Conservation (phyloP, 2,329 filamentous ascomycete genomes). For the Massarina eburnea region DNA sequence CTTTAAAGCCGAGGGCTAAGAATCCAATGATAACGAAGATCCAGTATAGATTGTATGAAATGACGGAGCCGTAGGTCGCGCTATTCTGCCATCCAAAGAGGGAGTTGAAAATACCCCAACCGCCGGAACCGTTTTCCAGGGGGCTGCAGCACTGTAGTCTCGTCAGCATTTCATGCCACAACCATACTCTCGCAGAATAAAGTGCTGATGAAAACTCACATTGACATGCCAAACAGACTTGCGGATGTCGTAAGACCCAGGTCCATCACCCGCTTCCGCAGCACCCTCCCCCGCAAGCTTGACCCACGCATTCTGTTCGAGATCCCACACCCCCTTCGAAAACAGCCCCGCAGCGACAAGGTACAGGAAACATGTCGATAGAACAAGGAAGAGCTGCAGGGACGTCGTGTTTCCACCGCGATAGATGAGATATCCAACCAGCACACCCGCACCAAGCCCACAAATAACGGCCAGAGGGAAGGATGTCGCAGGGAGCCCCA, state of each 20-base stretch:
- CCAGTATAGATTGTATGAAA: constrained; percentile 90
- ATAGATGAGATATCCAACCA: constrained; percentile 76
- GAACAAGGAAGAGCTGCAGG: constrained; percentile 76
- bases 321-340: constrained; percentile 73
- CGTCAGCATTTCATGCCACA: constrained; percentile 39
- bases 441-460: constrained; percentile 66
- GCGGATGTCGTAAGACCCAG: constrained; percentile 78
- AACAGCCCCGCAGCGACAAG: constrained; percentile 82
- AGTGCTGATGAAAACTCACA: constrained; percentile 52
- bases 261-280: constrained; percentile 64
- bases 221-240: constrained; percentile 83
- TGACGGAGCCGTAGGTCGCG: constrained; percentile 82
- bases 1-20: constrained; percentile 65
- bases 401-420: constrained; percentile 67
- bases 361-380: constrained; percentile 81
- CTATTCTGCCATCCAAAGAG: constrained; percentile 87
- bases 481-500: constrained; percentile 71
- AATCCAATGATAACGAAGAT: constrained; percentile 68
- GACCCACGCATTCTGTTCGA: constrained; percentile 71
- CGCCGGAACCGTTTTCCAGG: constrained; percentile 68
- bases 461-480: constrained; percentile 77
- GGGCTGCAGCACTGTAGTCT: constrained; percentile 67
- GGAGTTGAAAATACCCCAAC: constrained; percentile 87
- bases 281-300: constrained; percentile 64
- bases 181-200: neutral